Base-by-base conservation (phyloP, 2,329 filamentous ascomycete genomes). In the Neonectria magnoliae region DNA sequence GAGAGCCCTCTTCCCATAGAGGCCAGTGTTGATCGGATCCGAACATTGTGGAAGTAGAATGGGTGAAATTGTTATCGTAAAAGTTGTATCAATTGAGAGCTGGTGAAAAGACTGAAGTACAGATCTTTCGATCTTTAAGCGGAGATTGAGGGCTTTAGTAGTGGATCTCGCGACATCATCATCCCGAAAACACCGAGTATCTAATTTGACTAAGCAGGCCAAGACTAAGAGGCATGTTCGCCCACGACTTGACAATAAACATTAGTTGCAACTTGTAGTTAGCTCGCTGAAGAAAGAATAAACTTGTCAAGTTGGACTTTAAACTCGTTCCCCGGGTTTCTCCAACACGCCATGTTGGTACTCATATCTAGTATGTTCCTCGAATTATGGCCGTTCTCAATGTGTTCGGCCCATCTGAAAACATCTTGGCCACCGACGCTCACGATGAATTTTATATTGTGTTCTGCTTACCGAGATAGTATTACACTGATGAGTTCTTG, bases 11-110 rank as follows among this genome's bases (percentile, higher is more conserved):
- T 1, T 47, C 59, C 62, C 69, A 67, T 1, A 73, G n/a, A 1
- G 71, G 57, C 71, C 71, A 73, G 2, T 29, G 27, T 16, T 66
- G 64, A 18, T 73, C 65, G 14, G 69, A 54, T n/a, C 25, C 61
- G 8, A 71, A 45, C 48, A 51, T 51, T 10, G 5, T 22, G 10
- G 18, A 31, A 27, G 11, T 14, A 20, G 18, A 51, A 20, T 4
- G n/a, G 0, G 16, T 22, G 48, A 51, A 64, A 64, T 66, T 1
- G 5, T 3, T 2, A 3, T 9, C n/a, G 44, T n/a, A 38, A 44
- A 31, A 36, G 48, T 53, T 33, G 41, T n/a, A 47, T 13, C 18
- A 52, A 18, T 41, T 38, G 10, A 8, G 11, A 41, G 31, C 25
- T 36, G 18, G 47, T 7, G 22, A 7, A 27, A 25, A 25, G 13